Evolutionary conservation across 768 basidiomycete genomes (phyloP).

Genomic region (Hemileccinum rubropunctum): DNA sequence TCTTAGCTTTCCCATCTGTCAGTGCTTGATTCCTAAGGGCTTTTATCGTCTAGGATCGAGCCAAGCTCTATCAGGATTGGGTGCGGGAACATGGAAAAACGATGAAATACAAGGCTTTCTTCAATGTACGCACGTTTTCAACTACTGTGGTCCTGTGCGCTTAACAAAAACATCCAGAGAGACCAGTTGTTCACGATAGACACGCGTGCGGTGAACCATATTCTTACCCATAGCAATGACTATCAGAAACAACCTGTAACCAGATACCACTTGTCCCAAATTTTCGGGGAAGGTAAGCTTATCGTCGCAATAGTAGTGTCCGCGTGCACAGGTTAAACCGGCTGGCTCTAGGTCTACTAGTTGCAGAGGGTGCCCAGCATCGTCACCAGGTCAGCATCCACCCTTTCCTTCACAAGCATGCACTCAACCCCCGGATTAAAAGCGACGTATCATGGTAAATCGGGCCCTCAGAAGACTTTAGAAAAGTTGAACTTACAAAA

Average conservation of each 20-base stretch:
- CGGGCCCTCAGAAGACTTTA: too few species aligned
- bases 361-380: conserved; percentile 40
- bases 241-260: background rate
- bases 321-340: too few species aligned
- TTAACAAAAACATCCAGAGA: background rate
- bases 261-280: conserved; percentile 15
- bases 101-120: conserved; percentile 9
- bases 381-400: conserved; percentile 32
- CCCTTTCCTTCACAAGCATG: too few species aligned
- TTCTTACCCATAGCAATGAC: too few species aligned
- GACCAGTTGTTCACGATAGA: conserved; percentile 1
- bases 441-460: conserved; percentile 31
- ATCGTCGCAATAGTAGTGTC: too few species aligned
- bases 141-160: too few species aligned
- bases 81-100: conserved; percentile 12
- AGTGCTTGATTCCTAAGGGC: too few species aligned
- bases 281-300: conserved; percentile 2
- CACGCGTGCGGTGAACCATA: background rate
- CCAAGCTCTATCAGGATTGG: conserved; percentile 14
- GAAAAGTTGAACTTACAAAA: too few species aligned
- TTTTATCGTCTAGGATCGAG: conserved; percentile 6
- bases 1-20: background rate
- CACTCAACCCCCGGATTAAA: too few species aligned
- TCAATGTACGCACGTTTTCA: conserved; percentile 4
- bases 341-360: conserved; percentile 44